Base-by-base conservation (phyloP, 495 filamentous ascomycete genomes). In the Trichoderma gamsii region DNA sequence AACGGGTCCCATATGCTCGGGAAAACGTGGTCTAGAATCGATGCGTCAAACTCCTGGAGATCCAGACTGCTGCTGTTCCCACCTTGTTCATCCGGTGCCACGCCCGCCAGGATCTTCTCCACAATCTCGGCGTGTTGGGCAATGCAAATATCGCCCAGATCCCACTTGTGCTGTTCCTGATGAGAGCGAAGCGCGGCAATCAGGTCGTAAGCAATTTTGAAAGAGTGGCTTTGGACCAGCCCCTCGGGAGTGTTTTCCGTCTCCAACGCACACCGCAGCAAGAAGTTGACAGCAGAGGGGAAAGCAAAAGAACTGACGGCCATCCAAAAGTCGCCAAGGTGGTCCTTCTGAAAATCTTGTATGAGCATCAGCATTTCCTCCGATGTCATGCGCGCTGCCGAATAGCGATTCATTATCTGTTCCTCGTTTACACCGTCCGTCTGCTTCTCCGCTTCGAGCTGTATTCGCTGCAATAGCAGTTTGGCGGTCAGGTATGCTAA, bases 301-400 rank as follows among this genome's bases (percentile, higher is more conserved):
- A 82, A 76, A 41, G 82, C 79, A 65, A 84, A 84, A 4, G 81
- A 80, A 72, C 79, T 82, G 68, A 78, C 82, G 18, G 81, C 79
- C 41, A 84, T 70, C 81, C 81, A 84, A 67, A 84, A 84, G 67
- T 82, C 81, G 18, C 77, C 74, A 69, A 81, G 82, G 46, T 82
- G 78, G 18, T 78, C 77, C 51, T 74, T 79, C 23, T 76, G 73
- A 18, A 84, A 69, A 25, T 79, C 82, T 16, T 79, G 76, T 21
- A 82, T 83, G 72, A 84, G 81, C n/a, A 79, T 78, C 21, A 85
- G 77, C 27, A 85, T 82, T n/a, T 83, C 82, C 65, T 83, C 79
- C 15, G 83, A 80, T 7, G 82, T 79, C 65, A 74, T 74, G 23
- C 83, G 79, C 51, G 81, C 81, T 66, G 84, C 80, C 7, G 80